Evolutionary conservation across 768 basidiomycete species (phyloP), one percentile per base, ranked within the genome.

Genomic region (Leccinum barrowsii): DNA sequence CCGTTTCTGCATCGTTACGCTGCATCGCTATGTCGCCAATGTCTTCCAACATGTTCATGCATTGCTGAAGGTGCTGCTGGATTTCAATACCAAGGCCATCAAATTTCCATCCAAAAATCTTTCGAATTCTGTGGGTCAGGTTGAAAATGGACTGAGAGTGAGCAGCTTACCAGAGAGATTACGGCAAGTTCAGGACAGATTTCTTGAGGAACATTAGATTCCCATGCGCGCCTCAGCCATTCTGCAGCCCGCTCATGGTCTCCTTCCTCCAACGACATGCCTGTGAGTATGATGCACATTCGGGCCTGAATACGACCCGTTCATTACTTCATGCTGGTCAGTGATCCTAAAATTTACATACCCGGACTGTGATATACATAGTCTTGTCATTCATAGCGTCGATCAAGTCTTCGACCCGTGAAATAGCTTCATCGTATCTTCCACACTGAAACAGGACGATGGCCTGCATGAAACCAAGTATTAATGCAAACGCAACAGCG

Each of bases 91-190:
- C 10, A 10, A 58, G 59, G 17, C 44, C 15, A 4, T 65, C 59
- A 46, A 65, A 58, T 15, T 55, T 19, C 63, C 63, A 65, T 2
- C 56, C 63, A 28, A 61, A 62, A 3, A 62, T 47, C 54, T 62
- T 50, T 32, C 8, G 12, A 56, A 22, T 2, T 12, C 7, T 8
- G 4, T 57, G 42, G 4, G 11, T 55, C n/a, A 30, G 13, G 35
- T 17, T 17, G 35, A 37, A 5, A 7, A 13, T 12, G 2, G 7
- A 10, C 1, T 5, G 7, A 4, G 5, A 5, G 1, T 6, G 7
- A 30, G 1, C 3, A 13, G 15, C 62, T 54, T 35, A 63, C 61
- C 2, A 65, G 60, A 1, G 64, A 62, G 7, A 65, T 40, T 5
- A n/a, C 21, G 1, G 7, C 24, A 12, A 65, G 42, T 17, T 44